Conservation (phyloP, 768 basidiomycete genomes). For the Podaxis sp. region DNA sequence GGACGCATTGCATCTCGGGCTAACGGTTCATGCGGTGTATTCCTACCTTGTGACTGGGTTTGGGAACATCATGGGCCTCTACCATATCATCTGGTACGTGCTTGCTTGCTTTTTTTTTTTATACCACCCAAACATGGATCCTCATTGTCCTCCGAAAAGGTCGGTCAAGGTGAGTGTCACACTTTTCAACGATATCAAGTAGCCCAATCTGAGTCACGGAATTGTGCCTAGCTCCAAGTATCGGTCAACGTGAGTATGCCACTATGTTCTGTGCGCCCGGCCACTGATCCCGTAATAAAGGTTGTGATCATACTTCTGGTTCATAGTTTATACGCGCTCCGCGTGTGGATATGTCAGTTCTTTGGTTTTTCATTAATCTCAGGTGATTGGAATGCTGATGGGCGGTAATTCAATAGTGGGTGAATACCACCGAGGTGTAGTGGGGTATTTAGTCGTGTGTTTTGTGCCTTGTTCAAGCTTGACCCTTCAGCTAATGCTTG, state of each 20-base stretch:
- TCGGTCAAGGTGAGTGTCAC: conserved; percentile 26
- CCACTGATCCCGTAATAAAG: conserved; percentile 15
- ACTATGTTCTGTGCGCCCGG: neutral
- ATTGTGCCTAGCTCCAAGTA: conserved; percentile 31
- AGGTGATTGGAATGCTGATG: conserved; percentile 22
- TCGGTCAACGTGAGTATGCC: conserved; percentile 32
- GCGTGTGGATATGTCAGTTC: conserved; percentile 44
- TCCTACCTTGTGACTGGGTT: conserved; percentile 32
- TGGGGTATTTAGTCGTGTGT: conserved; percentile 23
- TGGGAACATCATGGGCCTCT: conserved; percentile 23
- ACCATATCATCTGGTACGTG: conserved; percentile 26
- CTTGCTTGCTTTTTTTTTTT: neutral
- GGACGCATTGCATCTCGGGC: conserved; percentile 29
- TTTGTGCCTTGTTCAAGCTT: neutral
- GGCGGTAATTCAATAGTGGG: conserved; percentile 14
- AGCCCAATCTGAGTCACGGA: neutral
- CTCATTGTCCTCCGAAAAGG: conserved; percentile 17
- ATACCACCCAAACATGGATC: neutral
- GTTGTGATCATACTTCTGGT: conserved; percentile 40
- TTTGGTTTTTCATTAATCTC: neutral
- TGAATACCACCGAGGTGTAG: conserved; percentile 21
- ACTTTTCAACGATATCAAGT: too few species aligned
- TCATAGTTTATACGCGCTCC: conserved; percentile 42
- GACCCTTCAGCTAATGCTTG: conserved; percentile 2
- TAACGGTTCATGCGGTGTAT: conserved; percentile 32